A percentile compares a stretch with the other conserved stretches of the same genome.
Evolutionary conservation across 192 early-diverging fungal genomes (phyloP).

Genomic region (Umbelopsis vinacea): DNA sequence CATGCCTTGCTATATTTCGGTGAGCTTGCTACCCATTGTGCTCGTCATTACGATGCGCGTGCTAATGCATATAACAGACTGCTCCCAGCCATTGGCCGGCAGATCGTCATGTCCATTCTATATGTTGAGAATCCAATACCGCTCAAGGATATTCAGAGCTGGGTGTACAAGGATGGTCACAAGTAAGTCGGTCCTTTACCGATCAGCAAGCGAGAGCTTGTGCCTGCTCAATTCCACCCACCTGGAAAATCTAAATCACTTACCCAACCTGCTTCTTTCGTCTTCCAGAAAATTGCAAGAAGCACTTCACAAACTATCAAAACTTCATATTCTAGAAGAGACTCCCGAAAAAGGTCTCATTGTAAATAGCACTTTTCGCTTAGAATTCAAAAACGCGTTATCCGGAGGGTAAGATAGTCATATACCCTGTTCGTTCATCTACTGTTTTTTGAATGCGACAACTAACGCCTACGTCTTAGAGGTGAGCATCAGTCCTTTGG

Average conservation of each 20-base stretch:
- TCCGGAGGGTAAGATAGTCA: slow-evolving; percentile 65
- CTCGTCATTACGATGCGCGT: too few relatives aligned
- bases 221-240: too few relatives aligned
- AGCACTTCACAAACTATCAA: slow-evolving; percentile 69
- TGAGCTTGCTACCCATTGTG: slow-evolving; percentile 19
- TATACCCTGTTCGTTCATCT: not conserved
- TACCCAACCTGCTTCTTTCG: not conserved
- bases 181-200: slow-evolving; percentile 24
- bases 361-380: slow-evolving; percentile 71
- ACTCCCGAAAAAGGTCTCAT: slow-evolving; percentile 46
- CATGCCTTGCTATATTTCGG: slow-evolving; percentile 92
- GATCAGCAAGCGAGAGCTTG: too few relatives aligned
- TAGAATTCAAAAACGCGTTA: slow-evolving; percentile 71
- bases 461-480: slow-evolving; percentile 41
- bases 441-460: not conserved
- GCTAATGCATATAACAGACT: slow-evolving; percentile 50
- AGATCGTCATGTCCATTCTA: slow-evolving; percentile 88
- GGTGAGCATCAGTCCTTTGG: slow-evolving; percentile 90
- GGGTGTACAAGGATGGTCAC: slow-evolving; percentile 42
- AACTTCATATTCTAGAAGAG: slow-evolving; percentile 72
- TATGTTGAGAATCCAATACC: slow-evolving; percentile 70
- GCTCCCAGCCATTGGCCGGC: slow-evolving; percentile 83
- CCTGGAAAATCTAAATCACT: not conserved
- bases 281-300: slow-evolving; percentile 58
- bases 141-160: slow-evolving; percentile 53